Percentiles rank a stretch among this genome's conserved stretches.
Evolutionary conservation across 2,329 filamentous ascomycete species (phyloP).

Genomic region (Fusarium nygamai): DNA sequence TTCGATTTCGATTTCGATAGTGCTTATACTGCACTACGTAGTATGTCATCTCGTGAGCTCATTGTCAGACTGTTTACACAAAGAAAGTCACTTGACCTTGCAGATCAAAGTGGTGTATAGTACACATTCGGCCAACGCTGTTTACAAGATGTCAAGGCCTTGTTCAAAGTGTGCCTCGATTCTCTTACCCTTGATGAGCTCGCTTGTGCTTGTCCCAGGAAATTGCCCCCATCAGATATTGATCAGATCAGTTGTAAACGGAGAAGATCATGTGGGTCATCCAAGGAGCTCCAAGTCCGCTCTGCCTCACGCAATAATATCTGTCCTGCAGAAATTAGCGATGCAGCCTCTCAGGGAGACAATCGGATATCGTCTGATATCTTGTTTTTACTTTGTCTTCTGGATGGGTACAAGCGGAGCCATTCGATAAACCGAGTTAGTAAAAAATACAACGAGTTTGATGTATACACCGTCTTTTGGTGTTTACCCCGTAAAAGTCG

Average conservation of each 20-base stretch:
- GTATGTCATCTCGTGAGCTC: neutral
- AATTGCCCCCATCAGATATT: neutral
- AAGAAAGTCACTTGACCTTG: neutral
- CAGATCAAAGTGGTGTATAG: neutral
- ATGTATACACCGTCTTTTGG: conserved; percentile 35
- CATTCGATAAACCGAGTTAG: neutral
- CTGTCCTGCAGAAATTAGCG: neutral
- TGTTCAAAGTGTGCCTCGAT: neutral
- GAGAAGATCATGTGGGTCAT: conserved; percentile 5
- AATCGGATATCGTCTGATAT: conserved; percentile 1
- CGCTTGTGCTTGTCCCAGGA: conserved; percentile 2
- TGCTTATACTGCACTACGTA: neutral
- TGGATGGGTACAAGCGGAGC: neutral
- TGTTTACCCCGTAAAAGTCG: neutral
- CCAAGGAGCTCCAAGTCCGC: conserved; percentile 23
- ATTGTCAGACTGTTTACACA: neutral
- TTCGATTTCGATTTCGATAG: neutral
- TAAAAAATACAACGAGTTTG: neutral
- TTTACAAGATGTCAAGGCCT: neutral
- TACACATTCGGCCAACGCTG: neutral
- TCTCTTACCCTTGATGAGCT: neutral
- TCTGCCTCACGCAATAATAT: conserved; percentile 1
- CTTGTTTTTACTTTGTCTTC: neutral
- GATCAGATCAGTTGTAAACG: conserved; percentile 12
- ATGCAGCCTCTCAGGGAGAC: neutral